A percentile compares a stretch with the other conserved stretches of the same genome.
Conservation (phyloP, 768 basidiomycete genomes). For the Termitomyces sp. region DNA sequence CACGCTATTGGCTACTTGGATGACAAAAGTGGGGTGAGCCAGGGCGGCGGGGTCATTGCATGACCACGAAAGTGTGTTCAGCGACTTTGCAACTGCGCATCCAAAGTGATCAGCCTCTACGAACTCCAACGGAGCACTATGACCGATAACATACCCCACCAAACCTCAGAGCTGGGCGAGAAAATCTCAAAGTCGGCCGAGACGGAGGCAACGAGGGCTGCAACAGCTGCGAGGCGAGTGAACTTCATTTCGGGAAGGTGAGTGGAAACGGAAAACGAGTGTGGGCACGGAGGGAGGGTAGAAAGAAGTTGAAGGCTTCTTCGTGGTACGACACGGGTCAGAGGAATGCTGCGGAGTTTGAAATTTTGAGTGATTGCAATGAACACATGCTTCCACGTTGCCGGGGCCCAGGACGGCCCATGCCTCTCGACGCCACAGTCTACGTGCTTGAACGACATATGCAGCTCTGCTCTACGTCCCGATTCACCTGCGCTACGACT, state of each 20-base stretch:
- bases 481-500: too few species aligned
- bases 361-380: neutral
- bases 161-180: conserved; percentile 39
- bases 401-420: too few species aligned
- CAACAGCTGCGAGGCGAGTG: conserved; percentile 28
- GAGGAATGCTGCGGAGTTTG: conserved; percentile 4
- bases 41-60: conserved; percentile 37
- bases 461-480: too few species aligned
- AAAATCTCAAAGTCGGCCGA: conserved; percentile 42
- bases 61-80: conserved; percentile 59
- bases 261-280: too few species aligned
- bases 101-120: neutral
- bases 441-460: too few species aligned
- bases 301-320: neutral
- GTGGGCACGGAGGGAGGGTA: conserved; percentile 6
- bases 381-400: too few species aligned
- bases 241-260: conserved; percentile 8
- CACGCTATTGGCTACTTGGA: conserved; percentile 45
- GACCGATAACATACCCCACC: conserved; percentile 76
- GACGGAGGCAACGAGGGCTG: conserved; percentile 34
- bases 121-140: neutral
- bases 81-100: conserved; percentile 47
- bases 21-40: conserved; percentile 37
- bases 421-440: neutral
- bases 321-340: neutral